A percentile compares a stretch with the other conserved stretches of the same genome.
These are phyloP conservation scores for Euptelea pleiosperma DNA, from an alignment of 164 flowering plant genomes.

Conservation along the genomic window DNA sequence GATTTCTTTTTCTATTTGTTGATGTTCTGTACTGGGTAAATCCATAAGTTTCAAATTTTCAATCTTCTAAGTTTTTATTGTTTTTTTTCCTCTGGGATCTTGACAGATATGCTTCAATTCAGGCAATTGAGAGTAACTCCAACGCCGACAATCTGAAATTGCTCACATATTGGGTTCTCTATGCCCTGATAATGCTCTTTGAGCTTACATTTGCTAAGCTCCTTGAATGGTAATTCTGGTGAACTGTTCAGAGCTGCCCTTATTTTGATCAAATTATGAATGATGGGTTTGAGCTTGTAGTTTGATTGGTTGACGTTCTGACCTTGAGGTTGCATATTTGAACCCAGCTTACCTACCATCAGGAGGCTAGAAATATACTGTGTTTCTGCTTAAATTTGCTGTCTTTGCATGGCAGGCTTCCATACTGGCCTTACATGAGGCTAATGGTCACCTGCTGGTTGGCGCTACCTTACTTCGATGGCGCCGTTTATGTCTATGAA, in stretches of 20 bases:
- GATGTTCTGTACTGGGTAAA: too few species aligned
- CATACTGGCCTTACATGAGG: slow-evolving; percentile 55
- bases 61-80: neutral
- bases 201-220: slow-evolving; percentile 1
- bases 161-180: slow-evolving; percentile 11
- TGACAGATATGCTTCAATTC: slow-evolving; percentile 10
- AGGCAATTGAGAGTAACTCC: slow-evolving; percentile 6
- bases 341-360: too few species aligned
- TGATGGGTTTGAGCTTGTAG: too few species aligned
- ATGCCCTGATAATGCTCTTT: slow-evolving; percentile 1
- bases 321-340: too few species aligned
- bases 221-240: slow-evolving; percentile 6
- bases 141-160: slow-evolving; percentile 1
- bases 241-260: too few species aligned
- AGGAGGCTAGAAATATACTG: too few species aligned
- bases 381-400: neutral
- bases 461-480: slow-evolving; percentile 53
- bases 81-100: neutral
- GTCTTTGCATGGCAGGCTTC: slow-evolving; percentile 40
- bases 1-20: too few species aligned
- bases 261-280: too few species aligned
- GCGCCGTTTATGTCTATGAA: slow-evolving; percentile 60
- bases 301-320: too few species aligned
- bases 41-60: too few species aligned
- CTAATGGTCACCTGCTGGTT: slow-evolving; percentile 46